Base-by-base conservation (phyloP, 495 filamentous ascomycete genomes). In the Hypoxylon lenormandii region DNA sequence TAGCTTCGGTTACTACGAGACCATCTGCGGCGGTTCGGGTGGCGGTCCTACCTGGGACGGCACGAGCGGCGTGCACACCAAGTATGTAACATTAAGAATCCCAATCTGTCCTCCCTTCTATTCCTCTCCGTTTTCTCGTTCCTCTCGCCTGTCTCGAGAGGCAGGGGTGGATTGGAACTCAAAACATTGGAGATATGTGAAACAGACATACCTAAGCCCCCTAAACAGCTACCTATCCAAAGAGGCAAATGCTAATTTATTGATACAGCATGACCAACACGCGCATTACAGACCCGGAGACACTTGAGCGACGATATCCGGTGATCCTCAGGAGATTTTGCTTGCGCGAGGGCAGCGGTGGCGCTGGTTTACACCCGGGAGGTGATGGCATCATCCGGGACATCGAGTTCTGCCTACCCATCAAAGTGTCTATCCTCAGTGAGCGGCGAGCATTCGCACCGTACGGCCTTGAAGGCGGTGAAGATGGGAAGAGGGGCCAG, bases 1-100 rank as follows among this genome's bases (percentile, higher is more conserved):
- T 33, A 92, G 92, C 12, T 98, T 97, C 76, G 94, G 94, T n/a
- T 98, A 98, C 83, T 97, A 97, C 79, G 93, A 97, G 79, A 96
- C 93, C 2, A 96, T 97, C 72, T 92, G 94, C 3, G 94, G 94
- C 16, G 94, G 94, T 5, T 90, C 87, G 60, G 94, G 94, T 51
- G 94, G 93, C 0, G 93, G 94, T 0, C 86, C 90, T 0, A 85
- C 84, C 18, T 98, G 95, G 94, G 84, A 91, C 58, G 95, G 95
- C 38, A 92, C 92, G 7, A 89, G 85, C 45, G 95, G 94, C 42
- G 92, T 97, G 51, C 95, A 98, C 75, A 90, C 89, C 12, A 93
- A 97, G 26, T 28, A 28, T 28, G 26, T 28, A 28, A 28, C 3
- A 7, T 28, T 28, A 3, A 3, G 7, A 28, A 7, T 28, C 26